phyloP scores from a whole-genome alignment of 345 rosid species.

The Cochlearia excelsa region DNA sequence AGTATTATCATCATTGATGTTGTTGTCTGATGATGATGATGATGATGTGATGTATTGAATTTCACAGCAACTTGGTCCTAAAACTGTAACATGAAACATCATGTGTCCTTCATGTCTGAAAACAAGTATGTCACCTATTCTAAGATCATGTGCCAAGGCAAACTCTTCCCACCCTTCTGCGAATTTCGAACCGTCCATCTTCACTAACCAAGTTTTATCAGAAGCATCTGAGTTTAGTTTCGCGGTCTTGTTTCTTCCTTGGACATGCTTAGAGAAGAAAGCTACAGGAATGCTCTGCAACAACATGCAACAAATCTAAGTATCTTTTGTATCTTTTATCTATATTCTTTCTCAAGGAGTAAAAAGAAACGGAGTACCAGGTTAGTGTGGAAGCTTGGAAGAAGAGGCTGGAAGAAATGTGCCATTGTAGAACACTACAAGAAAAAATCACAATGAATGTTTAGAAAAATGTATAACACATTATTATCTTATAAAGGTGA shows the following conservation, averaged over 20 bases:
- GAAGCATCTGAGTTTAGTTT: constrained; percentile 18
- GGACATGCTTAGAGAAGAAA: constrained; percentile 6
- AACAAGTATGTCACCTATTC: constrained; percentile 26
- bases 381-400: too few species aligned
- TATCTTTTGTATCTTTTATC: too few species aligned
- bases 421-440: too few species aligned
- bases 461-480: too few species aligned
- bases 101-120: constrained; percentile 31
- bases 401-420: too few species aligned
- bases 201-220: constrained; percentile 16
- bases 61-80: constrained; percentile 26
- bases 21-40: neutral
- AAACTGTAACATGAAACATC: constrained; percentile 20
- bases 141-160: constrained; percentile 20
- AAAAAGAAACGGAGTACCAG: too few species aligned
- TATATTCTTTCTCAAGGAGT: too few species aligned
- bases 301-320: constrained; percentile 6
- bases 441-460: too few species aligned
- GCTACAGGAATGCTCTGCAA: constrained; percentile 26
- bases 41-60: constrained; percentile 2
- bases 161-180: constrained; percentile 31
- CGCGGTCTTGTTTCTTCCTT: constrained; percentile 13
- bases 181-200: constrained; percentile 15
- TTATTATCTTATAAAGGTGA: too few species aligned
- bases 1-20: constrained; percentile 6